Percentiles rank a stretch among this genome's conserved stretches.
Conservation (phyloP, 768 basidiomycete species). For the Tulasnella sp. region DNA sequence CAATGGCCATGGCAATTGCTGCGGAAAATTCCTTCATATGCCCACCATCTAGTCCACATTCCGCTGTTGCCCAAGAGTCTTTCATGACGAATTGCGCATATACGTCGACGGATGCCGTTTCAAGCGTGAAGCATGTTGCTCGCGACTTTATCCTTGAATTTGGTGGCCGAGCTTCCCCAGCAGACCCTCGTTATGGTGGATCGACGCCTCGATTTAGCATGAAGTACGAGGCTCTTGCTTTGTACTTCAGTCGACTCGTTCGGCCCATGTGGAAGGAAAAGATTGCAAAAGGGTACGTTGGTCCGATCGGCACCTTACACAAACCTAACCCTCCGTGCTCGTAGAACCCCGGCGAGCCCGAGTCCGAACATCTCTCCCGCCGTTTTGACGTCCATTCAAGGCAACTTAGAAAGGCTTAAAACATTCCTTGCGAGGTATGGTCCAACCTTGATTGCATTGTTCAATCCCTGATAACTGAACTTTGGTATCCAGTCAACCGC, state of each 20-base stretch:
- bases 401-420: constrained; percentile 72
- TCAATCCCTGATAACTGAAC: background rate
- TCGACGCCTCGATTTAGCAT: constrained; percentile 67
- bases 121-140: constrained; percentile 14
- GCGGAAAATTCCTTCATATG: constrained; percentile 73
- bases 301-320: background rate
- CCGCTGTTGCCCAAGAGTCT: constrained; percentile 24
- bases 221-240: constrained; percentile 78
- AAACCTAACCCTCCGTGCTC: background rate
- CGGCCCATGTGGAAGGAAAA: constrained; percentile 84
- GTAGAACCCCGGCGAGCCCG: constrained; percentile 38
- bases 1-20: constrained; percentile 84
- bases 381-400: constrained; percentile 65
- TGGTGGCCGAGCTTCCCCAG: constrained; percentile 25
- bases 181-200: constrained; percentile 22
- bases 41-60: constrained; percentile 15
- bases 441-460: background rate
- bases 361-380: constrained; percentile 62
- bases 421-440: constrained; percentile 47
- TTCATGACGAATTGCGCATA: constrained; percentile 33
- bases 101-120: constrained; percentile 46
- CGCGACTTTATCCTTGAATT: constrained; percentile 25
- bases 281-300: constrained; percentile 62
- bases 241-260: constrained; percentile 82
- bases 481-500: constrained; percentile 65